phyloP scores from a whole-genome alignment of 2,329 filamentous ascomycete species.

The Aspergillus fumigatiaffinis region DNA sequence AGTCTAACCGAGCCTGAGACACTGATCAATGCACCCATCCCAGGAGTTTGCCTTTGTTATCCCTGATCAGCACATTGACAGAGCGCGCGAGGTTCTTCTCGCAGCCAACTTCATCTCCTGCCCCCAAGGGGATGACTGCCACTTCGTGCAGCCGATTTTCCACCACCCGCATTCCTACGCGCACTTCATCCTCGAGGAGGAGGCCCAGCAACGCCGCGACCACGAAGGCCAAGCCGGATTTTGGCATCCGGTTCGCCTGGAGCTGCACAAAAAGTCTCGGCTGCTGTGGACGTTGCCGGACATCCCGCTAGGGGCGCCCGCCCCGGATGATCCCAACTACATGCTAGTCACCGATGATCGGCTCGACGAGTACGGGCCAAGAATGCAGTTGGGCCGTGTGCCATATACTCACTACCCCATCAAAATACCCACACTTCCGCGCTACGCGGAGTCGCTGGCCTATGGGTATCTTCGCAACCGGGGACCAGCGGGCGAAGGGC shows the following conservation, averaged over 20 bases:
- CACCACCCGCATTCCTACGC: no score
- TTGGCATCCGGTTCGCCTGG: no score
- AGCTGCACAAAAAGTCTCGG: background rate
- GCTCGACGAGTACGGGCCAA: background rate
- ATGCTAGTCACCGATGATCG: background rate
- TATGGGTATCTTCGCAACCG: no score
- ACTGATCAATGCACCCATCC: background rate
- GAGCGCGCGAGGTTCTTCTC: background rate
- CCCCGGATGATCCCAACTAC: background rate
- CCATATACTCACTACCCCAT: background rate
- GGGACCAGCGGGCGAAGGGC: no score
- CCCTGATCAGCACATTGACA: background rate
- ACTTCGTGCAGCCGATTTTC: rapidly evolving
- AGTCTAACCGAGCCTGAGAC: no score
- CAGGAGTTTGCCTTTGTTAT: background rate
- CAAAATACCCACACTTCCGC: background rate
- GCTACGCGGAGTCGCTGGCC: background rate
- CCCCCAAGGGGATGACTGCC: no score
- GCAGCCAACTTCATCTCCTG: background rate
- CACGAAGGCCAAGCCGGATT: no score
- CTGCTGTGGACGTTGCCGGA: background rate
- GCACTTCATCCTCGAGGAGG: no score
- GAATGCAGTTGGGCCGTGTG: background rate
- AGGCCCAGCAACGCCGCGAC: no score
- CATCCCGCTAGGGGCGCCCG: background rate